Evolutionary conservation across 2,329 filamentous ascomycete species (phyloP).

Genomic region (Ceratocystis ficicola): DNA sequence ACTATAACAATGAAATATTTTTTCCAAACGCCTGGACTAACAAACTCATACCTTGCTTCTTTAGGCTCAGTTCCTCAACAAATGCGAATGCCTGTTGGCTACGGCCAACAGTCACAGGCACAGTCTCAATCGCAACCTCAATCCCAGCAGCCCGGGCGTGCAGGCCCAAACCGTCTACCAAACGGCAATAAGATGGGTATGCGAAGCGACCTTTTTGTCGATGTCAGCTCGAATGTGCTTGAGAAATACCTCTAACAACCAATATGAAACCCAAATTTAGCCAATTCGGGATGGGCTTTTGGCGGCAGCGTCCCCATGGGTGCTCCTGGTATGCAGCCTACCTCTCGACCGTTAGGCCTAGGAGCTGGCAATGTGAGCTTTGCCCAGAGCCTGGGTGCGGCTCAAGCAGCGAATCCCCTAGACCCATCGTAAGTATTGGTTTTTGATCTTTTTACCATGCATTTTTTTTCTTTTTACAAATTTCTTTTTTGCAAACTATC

Average conservation of each 20-base stretch:
- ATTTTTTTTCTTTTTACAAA: background rate
- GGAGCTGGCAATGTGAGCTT: conserved; percentile 48
- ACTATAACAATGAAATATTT: background rate
- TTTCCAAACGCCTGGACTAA: background rate
- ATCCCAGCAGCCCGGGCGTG: conserved; percentile 41
- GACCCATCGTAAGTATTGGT: conserved; percentile 48
- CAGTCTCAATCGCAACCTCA: conserved; percentile 32
- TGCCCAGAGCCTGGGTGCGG: conserved; percentile 52
- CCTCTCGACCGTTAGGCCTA: conserved; percentile 37
- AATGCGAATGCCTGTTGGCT: conserved; percentile 49
- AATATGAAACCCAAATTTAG: conserved; percentile 8
- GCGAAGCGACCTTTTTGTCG: background rate
- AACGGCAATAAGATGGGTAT: conserved; percentile 52
- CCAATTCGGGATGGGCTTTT: conserved; percentile 47
- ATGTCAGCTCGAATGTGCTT: too few species aligned
- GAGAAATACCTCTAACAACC: too few species aligned
- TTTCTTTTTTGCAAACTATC: too few species aligned
- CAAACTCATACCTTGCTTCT: conserved; percentile 22
- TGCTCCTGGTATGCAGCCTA: conserved; percentile 41
- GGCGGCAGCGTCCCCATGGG: conserved; percentile 51
- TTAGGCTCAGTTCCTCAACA: conserved; percentile 49
- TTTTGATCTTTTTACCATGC: background rate
- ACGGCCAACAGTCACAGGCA: conserved; percentile 32
- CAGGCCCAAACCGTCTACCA: conserved; percentile 47
- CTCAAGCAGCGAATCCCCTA: conserved; percentile 48